These are phyloP conservation scores for Corinectria fuckeliana DNA, from an alignment of 2,329 filamentous ascomycete genomes.

Conservation along the genomic window DNA sequence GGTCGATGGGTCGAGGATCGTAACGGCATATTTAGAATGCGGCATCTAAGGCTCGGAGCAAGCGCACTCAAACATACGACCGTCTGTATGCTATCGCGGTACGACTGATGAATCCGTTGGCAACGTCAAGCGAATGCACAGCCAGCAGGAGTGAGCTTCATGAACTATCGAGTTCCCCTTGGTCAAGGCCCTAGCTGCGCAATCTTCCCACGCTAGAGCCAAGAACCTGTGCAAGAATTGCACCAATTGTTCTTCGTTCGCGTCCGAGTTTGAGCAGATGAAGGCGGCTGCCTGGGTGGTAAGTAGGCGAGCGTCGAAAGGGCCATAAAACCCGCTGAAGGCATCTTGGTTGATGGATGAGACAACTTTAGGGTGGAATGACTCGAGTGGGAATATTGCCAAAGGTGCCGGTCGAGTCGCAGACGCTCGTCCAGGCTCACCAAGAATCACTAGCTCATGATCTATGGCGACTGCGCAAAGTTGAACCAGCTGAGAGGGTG, in stretches of 20 bases:
- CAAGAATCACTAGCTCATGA: background rate
- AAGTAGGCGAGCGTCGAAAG: background rate
- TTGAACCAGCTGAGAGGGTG: background rate
- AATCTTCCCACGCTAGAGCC: background rate
- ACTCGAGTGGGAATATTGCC: constrained; percentile 2
- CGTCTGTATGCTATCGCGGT: constrained; percentile 9
- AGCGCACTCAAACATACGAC: constrained; percentile 4
- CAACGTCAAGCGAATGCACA: background rate
- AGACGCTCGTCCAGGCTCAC: background rate
- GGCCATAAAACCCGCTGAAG: constrained; percentile 2
- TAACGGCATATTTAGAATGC: constrained; percentile 10
- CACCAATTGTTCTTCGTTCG: background rate
- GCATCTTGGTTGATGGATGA: background rate
- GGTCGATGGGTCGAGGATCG: constrained; percentile 4
- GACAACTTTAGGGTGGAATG: background rate
- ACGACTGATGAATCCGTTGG: background rate
- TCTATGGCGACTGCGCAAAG: background rate
- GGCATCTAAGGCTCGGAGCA: background rate
- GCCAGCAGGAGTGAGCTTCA: constrained; percentile 3
- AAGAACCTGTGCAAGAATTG: background rate
- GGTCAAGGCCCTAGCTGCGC: background rate
- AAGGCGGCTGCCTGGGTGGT: background rate
- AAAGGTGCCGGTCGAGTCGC: background rate
- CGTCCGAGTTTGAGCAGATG: constrained; percentile 5
- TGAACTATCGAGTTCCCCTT: background rate